Conservation (phyloP, 192 early-diverging fungal species). For the Entophlyctis luteolus region DNA sequence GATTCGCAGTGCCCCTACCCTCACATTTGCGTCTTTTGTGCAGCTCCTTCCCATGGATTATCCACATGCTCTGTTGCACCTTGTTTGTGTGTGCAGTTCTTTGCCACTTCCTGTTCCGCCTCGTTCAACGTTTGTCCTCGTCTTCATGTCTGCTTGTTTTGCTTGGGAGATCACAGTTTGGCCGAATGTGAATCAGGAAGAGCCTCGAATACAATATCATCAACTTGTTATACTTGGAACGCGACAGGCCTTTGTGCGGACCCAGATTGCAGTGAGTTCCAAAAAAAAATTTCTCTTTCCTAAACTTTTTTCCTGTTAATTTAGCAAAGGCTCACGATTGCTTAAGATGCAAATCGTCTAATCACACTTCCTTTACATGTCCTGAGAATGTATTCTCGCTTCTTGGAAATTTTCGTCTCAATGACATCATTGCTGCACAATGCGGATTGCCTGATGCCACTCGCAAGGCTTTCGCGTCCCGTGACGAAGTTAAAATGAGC, state of each 20-base stretch:
- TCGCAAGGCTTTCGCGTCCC: background rate
- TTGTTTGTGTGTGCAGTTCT: background rate
- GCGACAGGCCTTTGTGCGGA: background rate
- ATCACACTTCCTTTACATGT: background rate
- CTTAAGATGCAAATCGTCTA: background rate
- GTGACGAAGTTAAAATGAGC: background rate
- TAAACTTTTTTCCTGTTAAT: too few species aligned
- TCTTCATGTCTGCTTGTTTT: slow-evolving; percentile 5
- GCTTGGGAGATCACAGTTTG: slow-evolving; percentile 1
- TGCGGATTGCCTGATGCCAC: background rate
- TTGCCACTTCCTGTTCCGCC: background rate
- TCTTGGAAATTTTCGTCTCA: background rate
- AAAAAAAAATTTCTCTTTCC: background rate
- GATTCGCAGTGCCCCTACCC: background rate
- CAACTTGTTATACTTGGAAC: slow-evolving; percentile 13
- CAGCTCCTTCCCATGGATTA: background rate
- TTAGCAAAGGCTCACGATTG: background rate
- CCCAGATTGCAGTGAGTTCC: background rate
- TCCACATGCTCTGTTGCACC: background rate
- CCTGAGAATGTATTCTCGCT: background rate
- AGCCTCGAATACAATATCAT: background rate
- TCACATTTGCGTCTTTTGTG: slow-evolving; percentile 5
- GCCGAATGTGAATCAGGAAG: background rate
- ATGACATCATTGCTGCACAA: background rate
- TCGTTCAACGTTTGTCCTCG: background rate